Evolutionary conservation across 805 yeast species (phyloP).

Genomic region (Ogataea glucozyma): DNA sequence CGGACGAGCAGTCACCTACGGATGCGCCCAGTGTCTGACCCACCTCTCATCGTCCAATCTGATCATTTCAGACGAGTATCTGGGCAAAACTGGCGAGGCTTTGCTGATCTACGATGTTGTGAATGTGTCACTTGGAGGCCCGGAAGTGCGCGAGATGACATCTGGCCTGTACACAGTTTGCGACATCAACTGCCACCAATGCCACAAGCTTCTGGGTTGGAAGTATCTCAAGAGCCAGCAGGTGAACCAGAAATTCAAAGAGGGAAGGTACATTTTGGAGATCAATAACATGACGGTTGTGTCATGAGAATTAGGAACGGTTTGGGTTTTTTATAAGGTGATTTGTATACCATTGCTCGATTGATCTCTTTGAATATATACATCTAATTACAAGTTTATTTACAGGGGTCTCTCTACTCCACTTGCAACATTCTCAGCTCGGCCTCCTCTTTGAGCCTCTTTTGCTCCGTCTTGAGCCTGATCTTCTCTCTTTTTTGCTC

Average conservation of each 20-base stretch:
- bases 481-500: conserved; percentile 38
- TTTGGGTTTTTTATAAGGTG: not conserved
- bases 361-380: too few species aligned
- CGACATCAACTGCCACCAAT: conserved; percentile 57
- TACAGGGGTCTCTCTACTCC: too few species aligned
- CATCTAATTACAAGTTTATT: too few species aligned
- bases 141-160: conserved; percentile 44
- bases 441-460: conserved; percentile 14
- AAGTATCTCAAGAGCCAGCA: conserved; percentile 52
- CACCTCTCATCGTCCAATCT: conserved; percentile 32
- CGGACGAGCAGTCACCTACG: conserved; percentile 29
- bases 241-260: conserved; percentile 54
- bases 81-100: conserved; percentile 61
- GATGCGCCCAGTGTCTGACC: conserved; percentile 33
- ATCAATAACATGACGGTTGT: conserved; percentile 25
- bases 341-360: too few species aligned
- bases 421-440: conserved; percentile 9
- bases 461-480: conserved; percentile 23
- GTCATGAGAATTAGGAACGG: not conserved
- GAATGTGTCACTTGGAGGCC: conserved; percentile 25
- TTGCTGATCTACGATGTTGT: conserved; percentile 49
- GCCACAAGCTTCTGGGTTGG: conserved; percentile 62
- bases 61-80: conserved; percentile 42
- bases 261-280: conserved; percentile 60
- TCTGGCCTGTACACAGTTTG: conserved; percentile 61